Evolutionary conservation across 305 asterid genomes (phyloP), one percentile per base, ranked within the genome.

Genomic region (Lippia alba): DNA sequence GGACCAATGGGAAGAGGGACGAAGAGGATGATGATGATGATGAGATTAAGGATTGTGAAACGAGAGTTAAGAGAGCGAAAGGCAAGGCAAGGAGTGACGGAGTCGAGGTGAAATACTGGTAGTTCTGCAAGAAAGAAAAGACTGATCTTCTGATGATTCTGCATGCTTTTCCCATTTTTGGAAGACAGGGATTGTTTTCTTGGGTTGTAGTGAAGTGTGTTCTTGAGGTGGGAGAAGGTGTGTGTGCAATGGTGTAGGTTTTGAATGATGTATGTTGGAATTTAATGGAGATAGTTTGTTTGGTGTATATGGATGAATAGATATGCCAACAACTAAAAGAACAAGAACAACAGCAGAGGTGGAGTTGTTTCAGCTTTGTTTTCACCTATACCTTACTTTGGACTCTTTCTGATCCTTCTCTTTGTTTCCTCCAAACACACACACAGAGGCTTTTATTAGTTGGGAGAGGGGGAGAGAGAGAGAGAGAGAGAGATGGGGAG

Each of bases 1-100:
- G 84, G 55, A 87, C 67, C 0, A 69, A 59, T 0, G 72, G 79
- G 30, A 84, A 68, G 5, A 86, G 82, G 44, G 71, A 53, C 4
- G 85, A 85, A 0, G 86, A 79, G 3, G 91, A 77, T 67, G 71
- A 53, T 3, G 85, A 85, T 0, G 86, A 79, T 4, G 91, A 77
- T 67, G 81, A 4, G 56, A 36, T 36, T 4, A 82, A 74, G 30
- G 86, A 36, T 64, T 81, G 96, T 6, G 85, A 66, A 14, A 86
- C 44, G 69, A 91, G 96, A 66, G 66, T 18, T 4, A 88, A 76
- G 71, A 79, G 77, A 12, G 96, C 91, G 56, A 84, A 89, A 0
- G 97, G 97, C 76, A 93, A 71, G 32, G 78, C 87, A 17, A 91
- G 83, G 44, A 87, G 68, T 41, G 90, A 66, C 11, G 96, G 87